Evolutionary conservation across 2,329 filamentous ascomycete genomes (phyloP).

Genomic region (Cercospora janseana): DNA sequence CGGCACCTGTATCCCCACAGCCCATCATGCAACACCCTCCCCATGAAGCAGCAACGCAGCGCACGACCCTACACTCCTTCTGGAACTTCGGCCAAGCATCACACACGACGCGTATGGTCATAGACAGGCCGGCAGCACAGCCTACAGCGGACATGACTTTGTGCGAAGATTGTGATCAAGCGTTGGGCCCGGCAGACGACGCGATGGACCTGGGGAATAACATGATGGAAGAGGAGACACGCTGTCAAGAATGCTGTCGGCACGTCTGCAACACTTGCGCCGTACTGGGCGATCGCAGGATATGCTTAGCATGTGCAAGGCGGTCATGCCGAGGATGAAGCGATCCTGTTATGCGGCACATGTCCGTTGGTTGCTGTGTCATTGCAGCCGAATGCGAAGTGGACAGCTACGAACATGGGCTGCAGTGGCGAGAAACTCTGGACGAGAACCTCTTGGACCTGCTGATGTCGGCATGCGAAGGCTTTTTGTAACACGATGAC

Average conservation of each 20-base stretch:
- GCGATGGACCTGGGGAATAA: conserved; percentile 39
- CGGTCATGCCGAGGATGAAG: neutral
- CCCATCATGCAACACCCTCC: conserved; percentile 17
- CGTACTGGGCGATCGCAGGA: conserved; percentile 39
- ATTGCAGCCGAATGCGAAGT: too few species aligned
- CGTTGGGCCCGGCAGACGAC: conserved; percentile 36
- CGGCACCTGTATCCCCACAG: conserved; percentile 30
- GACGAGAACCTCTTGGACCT: neutral
- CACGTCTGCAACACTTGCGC: conserved; percentile 46
- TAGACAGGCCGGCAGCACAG: conserved; percentile 6
- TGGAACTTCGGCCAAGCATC: conserved; percentile 44
- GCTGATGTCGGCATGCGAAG: neutral
- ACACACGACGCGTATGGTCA: conserved; percentile 23
- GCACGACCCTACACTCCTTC: conserved; percentile 49
- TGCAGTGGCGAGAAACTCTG: neutral
- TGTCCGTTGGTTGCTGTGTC: too few species aligned
- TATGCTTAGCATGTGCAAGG: conserved; percentile 45
- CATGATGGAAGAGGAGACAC: conserved; percentile 34
- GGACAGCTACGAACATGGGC: too few species aligned
- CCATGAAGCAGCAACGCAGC: conserved; percentile 35
- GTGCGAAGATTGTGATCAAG: conserved; percentile 48
- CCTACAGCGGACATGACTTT: conserved; percentile 23
- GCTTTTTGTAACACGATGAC: too few species aligned
- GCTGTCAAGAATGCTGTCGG: conserved; percentile 42
- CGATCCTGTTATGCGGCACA: too few species aligned